Conservation (phyloP, 2,329 filamentous ascomycete species). For the Aspergillus brunneoviolaceus region DNA sequence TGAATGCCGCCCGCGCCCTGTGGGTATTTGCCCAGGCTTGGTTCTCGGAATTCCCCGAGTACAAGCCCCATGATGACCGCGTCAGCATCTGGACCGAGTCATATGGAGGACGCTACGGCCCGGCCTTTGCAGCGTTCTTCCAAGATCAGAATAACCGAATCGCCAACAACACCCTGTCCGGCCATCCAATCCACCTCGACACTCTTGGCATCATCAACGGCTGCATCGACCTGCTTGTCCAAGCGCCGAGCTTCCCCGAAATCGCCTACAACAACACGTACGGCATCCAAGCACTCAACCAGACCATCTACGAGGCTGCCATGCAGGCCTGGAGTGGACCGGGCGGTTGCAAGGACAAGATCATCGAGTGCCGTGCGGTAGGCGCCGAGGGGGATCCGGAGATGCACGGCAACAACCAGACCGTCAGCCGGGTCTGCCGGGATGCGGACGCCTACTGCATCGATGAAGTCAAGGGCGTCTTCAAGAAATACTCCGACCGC, state of each 20-base stretch:
- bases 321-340: slow-evolving; percentile 46
- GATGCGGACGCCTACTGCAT: slow-evolving; percentile 49
- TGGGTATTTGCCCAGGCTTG: slow-evolving; percentile 64
- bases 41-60: slow-evolving; percentile 63
- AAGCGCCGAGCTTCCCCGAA: slow-evolving; percentile 50
- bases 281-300: slow-evolving; percentile 52
- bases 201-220: slow-evolving; percentile 59
- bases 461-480: slow-evolving; percentile 47
- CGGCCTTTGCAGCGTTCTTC: slow-evolving; percentile 41
- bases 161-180: slow-evolving; percentile 28
- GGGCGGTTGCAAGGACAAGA: slow-evolving; percentile 56
- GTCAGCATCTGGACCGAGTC: slow-evolving; percentile 49
- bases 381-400: slow-evolving; percentile 52
- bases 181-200: slow-evolving; percentile 47
- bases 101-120: slow-evolving; percentile 48
- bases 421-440: slow-evolving; percentile 48
- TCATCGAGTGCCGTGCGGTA: slow-evolving; percentile 52
- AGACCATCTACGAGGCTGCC: slow-evolving; percentile 48
- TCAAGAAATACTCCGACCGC: slow-evolving; percentile 42
- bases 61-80: slow-evolving; percentile 57
- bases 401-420: slow-evolving; percentile 46
- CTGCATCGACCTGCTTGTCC: slow-evolving; percentile 53
- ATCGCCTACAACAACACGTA: slow-evolving; percentile 62
- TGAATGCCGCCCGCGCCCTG: slow-evolving; percentile 55
- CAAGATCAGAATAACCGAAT: slow-evolving; percentile 46